Evolutionary conservation across 805 yeast genomes (phyloP), one percentile per base, ranked within the genome.

Genomic region (Metschnikowia arizonensis): DNA sequence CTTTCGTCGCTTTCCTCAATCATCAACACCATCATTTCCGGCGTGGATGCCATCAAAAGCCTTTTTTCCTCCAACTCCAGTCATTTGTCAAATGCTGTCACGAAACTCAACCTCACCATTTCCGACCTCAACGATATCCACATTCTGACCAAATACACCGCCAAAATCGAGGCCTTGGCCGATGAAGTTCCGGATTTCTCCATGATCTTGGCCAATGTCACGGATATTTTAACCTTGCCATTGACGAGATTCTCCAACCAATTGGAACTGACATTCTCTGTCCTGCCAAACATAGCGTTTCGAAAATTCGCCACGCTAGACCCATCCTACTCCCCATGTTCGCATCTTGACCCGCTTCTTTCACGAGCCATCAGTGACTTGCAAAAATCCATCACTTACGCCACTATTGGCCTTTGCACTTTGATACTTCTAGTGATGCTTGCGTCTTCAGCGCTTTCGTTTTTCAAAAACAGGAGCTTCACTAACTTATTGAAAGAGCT

Each of bases 121-220:
- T 24, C 56, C 2, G 33, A 45, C 2, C 46, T 58, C 29, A 33
- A 36, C 21, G 65, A 82, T 48, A 61, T 91, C 46, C 59, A 76
- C 12, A 85, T 93, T 10, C 88, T 97, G 1, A 56, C 78, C 0
- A 64, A 81, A 0, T 81, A 90, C 33, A 77, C 86, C 51, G 60
- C 61, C 1, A 77, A 81, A 24, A 68, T 93, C 14, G 76, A 77
- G 3, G 50, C 57, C 0, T 62, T 89, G 33, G 66, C 76, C 17
- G 63, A 66, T 0, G 68, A 77, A 2, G 65, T 85, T 0, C 95
- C 95, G 0, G 76, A 79, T 49, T 88, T 88, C 60, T 78, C 76
- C 2, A 72, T 74, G 6, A 82, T 88, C 3, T 76, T 81, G 56
- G 77, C 81, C 47, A 73, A 74, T 17, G 81, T 93, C 0, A 72